Percentiles rank a stretch among this genome's conserved stretches.
These are phyloP conservation scores for Trametes hirsuta DNA, from an alignment of 1,284 basidiomycete genomes.

Conservation along the genomic window DNA sequence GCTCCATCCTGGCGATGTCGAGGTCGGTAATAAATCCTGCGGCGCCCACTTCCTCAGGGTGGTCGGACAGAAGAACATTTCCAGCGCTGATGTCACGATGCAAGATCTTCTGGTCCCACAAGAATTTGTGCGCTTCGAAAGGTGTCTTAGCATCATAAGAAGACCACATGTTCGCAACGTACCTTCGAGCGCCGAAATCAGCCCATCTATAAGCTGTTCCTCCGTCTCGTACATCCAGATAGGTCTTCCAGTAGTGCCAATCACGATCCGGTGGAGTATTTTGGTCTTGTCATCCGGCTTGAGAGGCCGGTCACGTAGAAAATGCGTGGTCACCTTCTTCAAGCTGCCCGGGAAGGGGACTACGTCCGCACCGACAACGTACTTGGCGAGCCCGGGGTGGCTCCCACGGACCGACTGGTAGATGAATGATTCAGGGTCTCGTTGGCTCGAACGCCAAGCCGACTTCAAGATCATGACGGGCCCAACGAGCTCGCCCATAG, in stretches of 20 bases:
- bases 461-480: conserved; percentile 19
- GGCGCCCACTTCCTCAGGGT: neutral
- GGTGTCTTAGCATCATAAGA: neutral
- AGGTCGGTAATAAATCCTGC: conserved; percentile 3
- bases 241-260: neutral
- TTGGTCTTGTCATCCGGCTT: neutral
- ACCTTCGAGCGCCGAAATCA: neutral
- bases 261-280: neutral
- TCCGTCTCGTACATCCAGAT: conserved; percentile 3
- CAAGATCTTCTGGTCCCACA: neutral
- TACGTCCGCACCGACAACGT: conserved; percentile 6
- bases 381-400: conserved; percentile 1
- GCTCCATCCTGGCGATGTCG: neutral
- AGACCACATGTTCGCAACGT: neutral
- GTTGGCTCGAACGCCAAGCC: conserved; percentile 19
- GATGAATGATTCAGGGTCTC: conserved; percentile 16
- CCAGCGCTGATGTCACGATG: conserved; percentile 21
- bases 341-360: neutral
- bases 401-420: conserved; percentile 1
- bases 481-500: neutral
- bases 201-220: neutral
- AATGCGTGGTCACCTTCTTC: neutral
- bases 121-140: conserved; percentile 1
- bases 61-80: conserved; percentile 5
- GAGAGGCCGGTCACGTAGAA: neutral